Conservation (phyloP, 495 filamentous ascomycete genomes). For the Podospora sp. region DNA sequence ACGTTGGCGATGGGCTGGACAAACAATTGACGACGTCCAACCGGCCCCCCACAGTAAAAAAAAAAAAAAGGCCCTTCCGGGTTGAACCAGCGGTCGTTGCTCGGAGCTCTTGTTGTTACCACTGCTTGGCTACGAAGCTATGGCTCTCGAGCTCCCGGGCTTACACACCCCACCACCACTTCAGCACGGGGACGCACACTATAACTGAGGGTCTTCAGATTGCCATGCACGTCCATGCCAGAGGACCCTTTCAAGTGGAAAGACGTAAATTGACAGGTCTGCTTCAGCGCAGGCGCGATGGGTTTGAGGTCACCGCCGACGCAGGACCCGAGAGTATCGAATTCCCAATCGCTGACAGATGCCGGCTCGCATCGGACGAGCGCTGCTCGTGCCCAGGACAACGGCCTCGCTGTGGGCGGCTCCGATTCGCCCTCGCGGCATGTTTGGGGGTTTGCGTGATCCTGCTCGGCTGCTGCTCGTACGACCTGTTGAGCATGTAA, state of each 20-base stretch:
- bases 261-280: conserved; percentile 14
- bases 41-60: conserved; percentile 2
- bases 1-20: not conserved
- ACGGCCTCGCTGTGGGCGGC: conserved; percentile 23
- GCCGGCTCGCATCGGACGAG: conserved; percentile 18
- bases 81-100: not conserved
- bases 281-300: not conserved
- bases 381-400: conserved; percentile 12
- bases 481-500: not conserved
- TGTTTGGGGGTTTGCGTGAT: conserved; percentile 4
- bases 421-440: conserved; percentile 23
- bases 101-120: not conserved
- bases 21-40: not conserved
- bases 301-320: conserved; percentile 17
- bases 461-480: conserved; percentile 1
- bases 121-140: not conserved
- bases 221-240: conserved; percentile 19
- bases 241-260: conserved; percentile 9
- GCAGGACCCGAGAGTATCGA: conserved; percentile 18
- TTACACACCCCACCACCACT: conserved; percentile 26
- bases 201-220: conserved; percentile 27
- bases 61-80: conserved; percentile 3
- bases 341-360: conserved; percentile 22
- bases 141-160: not conserved
- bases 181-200: conserved; percentile 18